Conservation (phyloP, 1,139 yeast genomes). For the Scheffersomyces illinoinensis region DNA sequence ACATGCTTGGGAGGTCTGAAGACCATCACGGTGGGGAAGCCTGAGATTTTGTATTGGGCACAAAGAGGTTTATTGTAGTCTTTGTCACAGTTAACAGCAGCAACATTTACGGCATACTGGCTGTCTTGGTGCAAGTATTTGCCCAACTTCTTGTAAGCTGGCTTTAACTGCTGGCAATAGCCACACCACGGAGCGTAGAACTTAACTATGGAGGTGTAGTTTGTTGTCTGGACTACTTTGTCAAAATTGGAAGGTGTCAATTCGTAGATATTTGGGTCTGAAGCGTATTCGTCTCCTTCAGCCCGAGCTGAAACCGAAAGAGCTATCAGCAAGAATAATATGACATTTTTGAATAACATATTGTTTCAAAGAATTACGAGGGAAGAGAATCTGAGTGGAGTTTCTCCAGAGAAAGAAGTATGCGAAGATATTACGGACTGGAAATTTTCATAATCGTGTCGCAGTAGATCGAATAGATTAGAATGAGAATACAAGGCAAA, state of each 20-base stretch:
- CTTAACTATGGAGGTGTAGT: conserved; percentile 81
- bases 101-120: conserved; percentile 67
- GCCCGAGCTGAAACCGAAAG: conserved; percentile 9
- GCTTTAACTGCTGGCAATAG: conserved; percentile 62
- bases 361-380: not conserved
- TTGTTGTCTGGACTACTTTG: conserved; percentile 62
- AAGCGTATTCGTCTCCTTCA: conserved; percentile 32
- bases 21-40: conserved; percentile 80
- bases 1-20: conserved; percentile 78
- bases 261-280: conserved; percentile 55
- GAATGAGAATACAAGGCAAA: not conserved
- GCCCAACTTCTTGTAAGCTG: conserved; percentile 64
- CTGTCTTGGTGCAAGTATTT: conserved; percentile 47
- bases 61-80: conserved; percentile 69
- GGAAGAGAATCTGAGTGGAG: not conserved
- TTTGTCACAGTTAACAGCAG: conserved; percentile 84
- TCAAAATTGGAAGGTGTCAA: conserved; percentile 60
- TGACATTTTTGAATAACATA: conserved; percentile 5
- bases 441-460: not conserved
- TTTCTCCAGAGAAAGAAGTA: not conserved
- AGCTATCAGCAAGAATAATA: conserved; percentile 7
- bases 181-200: conserved; percentile 99
- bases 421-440: not conserved
- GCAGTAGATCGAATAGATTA: not conserved
- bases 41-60: conserved; percentile 62